phyloP scores from a whole-genome alignment of 352 stramenopile genomes.

The Phytophthora pinifolia region DNA sequence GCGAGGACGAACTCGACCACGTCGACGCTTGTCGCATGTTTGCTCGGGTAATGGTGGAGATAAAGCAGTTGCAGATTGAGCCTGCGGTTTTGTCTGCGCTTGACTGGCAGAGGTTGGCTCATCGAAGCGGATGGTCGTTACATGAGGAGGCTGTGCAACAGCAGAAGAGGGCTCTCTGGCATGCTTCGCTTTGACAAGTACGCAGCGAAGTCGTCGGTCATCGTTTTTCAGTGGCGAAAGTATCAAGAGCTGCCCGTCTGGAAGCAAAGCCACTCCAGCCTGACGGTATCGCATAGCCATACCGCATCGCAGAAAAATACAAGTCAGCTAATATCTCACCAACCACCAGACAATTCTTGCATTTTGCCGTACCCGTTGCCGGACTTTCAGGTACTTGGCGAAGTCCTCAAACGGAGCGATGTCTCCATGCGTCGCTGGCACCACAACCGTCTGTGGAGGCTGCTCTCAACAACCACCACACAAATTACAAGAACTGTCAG shows the following conservation, averaged over 20 bases:
- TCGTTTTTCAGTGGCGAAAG: slow-evolving; percentile 47
- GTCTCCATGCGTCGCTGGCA: slow-evolving; percentile 26
- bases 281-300: slow-evolving; percentile 10
- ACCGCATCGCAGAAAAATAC: not conserved
- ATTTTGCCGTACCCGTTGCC: slow-evolving; percentile 41
- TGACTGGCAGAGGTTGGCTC: slow-evolving; percentile 16
- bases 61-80: slow-evolving; percentile 5
- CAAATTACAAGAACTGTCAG: slow-evolving; percentile 1
- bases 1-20: slow-evolving; percentile 12
- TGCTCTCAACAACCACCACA: slow-evolving; percentile 17
- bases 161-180: slow-evolving; percentile 11
- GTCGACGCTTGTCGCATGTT: slow-evolving; percentile 10
- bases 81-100: not conserved
- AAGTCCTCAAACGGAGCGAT: slow-evolving; percentile 46
- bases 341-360: not conserved
- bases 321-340: not conserved
- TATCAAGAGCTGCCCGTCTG: slow-evolving; percentile 45
- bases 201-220: slow-evolving; percentile 45
- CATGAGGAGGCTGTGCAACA: slow-evolving; percentile 20
- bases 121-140: slow-evolving; percentile 30
- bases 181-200: slow-evolving; percentile 49
- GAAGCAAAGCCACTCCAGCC: slow-evolving; percentile 61
- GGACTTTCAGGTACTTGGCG: slow-evolving; percentile 48
- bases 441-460: slow-evolving; percentile 55
- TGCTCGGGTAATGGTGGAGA: slow-evolving; percentile 4